Evolutionary conservation across 768 basidiomycete species (phyloP).

Genomic region (Kwoniella heveanensis): DNA sequence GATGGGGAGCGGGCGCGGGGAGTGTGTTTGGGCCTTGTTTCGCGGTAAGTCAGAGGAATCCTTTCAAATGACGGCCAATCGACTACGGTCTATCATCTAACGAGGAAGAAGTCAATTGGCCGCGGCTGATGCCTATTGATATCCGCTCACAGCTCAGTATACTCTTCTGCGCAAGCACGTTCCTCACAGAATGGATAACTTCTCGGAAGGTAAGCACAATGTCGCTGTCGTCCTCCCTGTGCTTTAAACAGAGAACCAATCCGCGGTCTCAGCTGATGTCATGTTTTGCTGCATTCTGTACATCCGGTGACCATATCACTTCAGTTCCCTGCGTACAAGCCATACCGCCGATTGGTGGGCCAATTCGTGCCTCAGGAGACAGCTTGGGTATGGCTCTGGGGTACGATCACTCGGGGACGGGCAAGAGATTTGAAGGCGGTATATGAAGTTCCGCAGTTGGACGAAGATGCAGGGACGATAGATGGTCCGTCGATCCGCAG

Average conservation of each 20-base stretch:
- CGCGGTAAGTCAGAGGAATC: slow-evolving; percentile 31
- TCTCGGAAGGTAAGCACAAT: slow-evolving; percentile 62
- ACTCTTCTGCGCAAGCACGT: slow-evolving; percentile 77
- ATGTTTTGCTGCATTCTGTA: no score
- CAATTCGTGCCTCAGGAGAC: slow-evolving; percentile 68
- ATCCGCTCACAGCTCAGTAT: slow-evolving; percentile 59
- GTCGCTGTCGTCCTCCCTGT: no score
- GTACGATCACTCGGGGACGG: slow-evolving; percentile 58
- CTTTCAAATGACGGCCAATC: no score
- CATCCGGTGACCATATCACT: no score
- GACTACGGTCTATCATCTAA: no score
- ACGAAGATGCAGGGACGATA: background rate
- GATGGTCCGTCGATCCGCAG: no score
- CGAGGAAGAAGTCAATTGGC: no score
- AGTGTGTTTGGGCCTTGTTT: slow-evolving; percentile 46
- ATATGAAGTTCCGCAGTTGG: slow-evolving; percentile 49
- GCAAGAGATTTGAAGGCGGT: slow-evolving; percentile 58
- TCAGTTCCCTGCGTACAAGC: slow-evolving; percentile 61
- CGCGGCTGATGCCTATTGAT: no score
- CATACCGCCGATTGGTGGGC: slow-evolving; percentile 75
- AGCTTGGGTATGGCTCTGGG: slow-evolving; percentile 51
- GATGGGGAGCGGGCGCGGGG: slow-evolving; percentile 37
- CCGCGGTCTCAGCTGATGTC: no score
- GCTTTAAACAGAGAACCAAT: no score
- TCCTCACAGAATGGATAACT: slow-evolving; percentile 79